These are phyloP conservation scores for Fusarium nematophilum DNA, from an alignment of 2,329 filamentous ascomycete species.

Conservation along the genomic window DNA sequence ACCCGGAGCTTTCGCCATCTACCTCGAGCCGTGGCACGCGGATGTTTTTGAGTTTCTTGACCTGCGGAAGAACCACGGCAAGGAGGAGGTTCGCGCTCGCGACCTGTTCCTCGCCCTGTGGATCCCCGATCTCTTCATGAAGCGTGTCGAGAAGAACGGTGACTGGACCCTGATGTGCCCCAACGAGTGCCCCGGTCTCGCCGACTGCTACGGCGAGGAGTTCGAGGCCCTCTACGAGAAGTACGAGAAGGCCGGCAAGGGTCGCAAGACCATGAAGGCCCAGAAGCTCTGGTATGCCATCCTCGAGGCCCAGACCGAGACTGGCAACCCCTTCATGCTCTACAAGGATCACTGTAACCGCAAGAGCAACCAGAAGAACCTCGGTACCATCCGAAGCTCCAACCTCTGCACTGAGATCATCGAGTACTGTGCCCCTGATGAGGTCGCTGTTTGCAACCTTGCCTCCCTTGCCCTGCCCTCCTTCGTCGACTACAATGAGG, in stretches of 20 bases:
- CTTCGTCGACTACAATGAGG: slow-evolving; percentile 87
- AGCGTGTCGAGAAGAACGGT: slow-evolving; percentile 95
- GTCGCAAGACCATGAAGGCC: slow-evolving; percentile 91
- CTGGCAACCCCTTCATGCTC: slow-evolving; percentile 98
- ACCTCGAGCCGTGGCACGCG: slow-evolving; percentile 98
- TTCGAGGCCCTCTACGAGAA: slow-evolving; percentile 94
- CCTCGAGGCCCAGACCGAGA: slow-evolving; percentile 97
- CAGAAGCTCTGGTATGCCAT: slow-evolving; percentile 99
- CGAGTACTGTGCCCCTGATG: slow-evolving; percentile 96
- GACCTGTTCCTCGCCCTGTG: slow-evolving; percentile 98
- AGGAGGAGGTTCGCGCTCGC: slow-evolving; percentile 96
- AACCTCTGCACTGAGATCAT: slow-evolving; percentile 99
- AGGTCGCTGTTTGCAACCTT: slow-evolving; percentile 98
- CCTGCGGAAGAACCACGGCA: slow-evolving; percentile 98
- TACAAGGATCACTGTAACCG: slow-evolving; percentile 99
- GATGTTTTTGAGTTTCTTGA: slow-evolving; percentile 98
- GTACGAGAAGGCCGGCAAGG: slow-evolving; percentile 89
- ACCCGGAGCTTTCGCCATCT: slow-evolving; percentile 97
- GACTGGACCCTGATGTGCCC: slow-evolving; percentile 99
- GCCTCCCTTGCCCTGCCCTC: slow-evolving; percentile 93
- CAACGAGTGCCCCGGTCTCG: slow-evolving; percentile 93
- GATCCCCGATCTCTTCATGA: slow-evolving; percentile 99
- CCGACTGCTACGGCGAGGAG: slow-evolving; percentile 97
- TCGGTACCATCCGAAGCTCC: slow-evolving; percentile 97
- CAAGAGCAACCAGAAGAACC: slow-evolving; percentile 99